Conservation (phyloP, 192 early-diverging fungal species). For the Linnemannia elongata region DNA sequence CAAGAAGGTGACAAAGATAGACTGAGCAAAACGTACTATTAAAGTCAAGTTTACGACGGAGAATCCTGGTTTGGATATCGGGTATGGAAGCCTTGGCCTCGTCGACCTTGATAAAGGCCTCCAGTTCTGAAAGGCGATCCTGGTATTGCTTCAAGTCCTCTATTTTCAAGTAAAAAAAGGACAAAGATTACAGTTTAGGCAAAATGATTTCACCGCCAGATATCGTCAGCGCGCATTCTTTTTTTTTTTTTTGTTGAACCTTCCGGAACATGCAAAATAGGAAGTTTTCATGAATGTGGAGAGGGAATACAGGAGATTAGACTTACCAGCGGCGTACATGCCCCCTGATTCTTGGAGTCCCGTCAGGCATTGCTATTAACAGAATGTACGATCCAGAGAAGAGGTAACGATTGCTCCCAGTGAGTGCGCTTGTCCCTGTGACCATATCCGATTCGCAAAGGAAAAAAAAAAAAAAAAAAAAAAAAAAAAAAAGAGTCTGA, state of each 20-base stretch:
- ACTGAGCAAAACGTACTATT: constrained; percentile 14
- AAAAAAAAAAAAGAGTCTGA: neutral
- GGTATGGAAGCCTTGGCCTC: constrained; percentile 53
- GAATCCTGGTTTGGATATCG: constrained; percentile 58
- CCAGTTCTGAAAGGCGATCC: constrained; percentile 70
- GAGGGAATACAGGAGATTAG: neutral
- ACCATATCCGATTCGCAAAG: neutral
- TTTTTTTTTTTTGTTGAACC: neutral
- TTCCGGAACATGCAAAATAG: constrained; percentile 11
- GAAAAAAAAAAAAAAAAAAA: no score
- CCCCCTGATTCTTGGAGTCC: constrained; percentile 45
- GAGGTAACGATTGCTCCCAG: neutral
- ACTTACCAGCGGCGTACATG: constrained; percentile 47
- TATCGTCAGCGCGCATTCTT: neutral
- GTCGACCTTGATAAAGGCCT: constrained; percentile 67
- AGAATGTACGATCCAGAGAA: neutral
- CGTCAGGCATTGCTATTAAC: constrained; percentile 45
- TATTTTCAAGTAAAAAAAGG: constrained; percentile 17
- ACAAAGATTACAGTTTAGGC: constrained; percentile 4
- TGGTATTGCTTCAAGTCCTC: constrained; percentile 73
- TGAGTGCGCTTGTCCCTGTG: neutral
- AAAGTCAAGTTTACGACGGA: constrained; percentile 60
- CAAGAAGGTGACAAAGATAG: constrained; percentile 10
- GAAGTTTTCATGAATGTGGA: neutral
- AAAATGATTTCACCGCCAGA: constrained; percentile 1